Evolutionary conservation across 164 flowering plant genomes (phyloP), one percentile per base, ranked within the genome.

Genomic region (Aristolochia fimbriata): DNA sequence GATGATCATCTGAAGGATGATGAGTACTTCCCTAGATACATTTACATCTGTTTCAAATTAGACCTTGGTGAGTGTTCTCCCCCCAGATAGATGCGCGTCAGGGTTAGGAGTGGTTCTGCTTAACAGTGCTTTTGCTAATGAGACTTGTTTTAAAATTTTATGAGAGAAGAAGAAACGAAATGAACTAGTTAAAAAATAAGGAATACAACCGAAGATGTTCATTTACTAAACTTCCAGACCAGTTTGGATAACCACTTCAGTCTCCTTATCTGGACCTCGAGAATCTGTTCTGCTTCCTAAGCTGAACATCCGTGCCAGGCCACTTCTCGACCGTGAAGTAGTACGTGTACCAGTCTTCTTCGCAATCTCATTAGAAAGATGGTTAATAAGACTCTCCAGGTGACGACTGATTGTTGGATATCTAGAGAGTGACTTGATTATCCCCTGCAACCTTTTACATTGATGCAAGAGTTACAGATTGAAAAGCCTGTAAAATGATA

Each of bases 321-420:
- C 75, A 65, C 85, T 78, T 68, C 52, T 82, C 31, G 89, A 76
- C 68, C 85, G 77, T 19, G 61, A 21, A 23, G 45, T 68, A 3
- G 78, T 58, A 43, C 30, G 61, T 61, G 66, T 60, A 43, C 65
- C 68, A 58, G 73, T 71, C 66, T 81, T 86, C 73, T 70, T 71
- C 0, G 69, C 78, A 55, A 82, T 81, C 57, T 83, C 78, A 51
- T 82, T 82, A 0, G 76, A 63, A 31, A 91, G 64, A 41, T 60
- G 23, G 68, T 67, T 68, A 24, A 78, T 70, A 16, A 86, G 84
- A 55, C 8, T 50, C 24, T 74, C 81, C 57, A 78, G 76, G 3
- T 83, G 81, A 0, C 96, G 86, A 73, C 79, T 74, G 58, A 64
- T 78, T 15, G 98, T 92, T 23, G 96, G 98, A 68, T 76, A 92